phyloP scores from a whole-genome alignment of 1,139 yeast genomes.

The Torulaspora globosa region DNA sequence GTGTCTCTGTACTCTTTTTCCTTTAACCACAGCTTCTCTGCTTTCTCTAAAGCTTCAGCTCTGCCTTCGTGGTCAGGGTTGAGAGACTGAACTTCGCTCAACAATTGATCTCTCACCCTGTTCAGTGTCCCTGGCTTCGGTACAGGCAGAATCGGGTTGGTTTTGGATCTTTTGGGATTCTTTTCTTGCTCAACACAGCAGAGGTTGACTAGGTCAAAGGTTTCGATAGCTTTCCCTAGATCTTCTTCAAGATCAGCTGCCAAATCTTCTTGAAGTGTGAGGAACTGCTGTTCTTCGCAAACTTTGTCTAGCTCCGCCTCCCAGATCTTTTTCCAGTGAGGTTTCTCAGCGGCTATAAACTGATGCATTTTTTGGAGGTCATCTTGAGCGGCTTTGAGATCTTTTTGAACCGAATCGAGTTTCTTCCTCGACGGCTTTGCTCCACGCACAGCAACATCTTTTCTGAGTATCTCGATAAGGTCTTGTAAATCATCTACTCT shows the following conservation, averaged over 20 bases:
- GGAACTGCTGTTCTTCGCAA: conserved; percentile 89
- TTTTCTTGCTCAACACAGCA: conserved; percentile 75
- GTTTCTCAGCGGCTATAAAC: conserved; percentile 66
- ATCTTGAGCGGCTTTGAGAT: conserved; percentile 54
- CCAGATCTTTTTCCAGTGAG: conserved; percentile 90
- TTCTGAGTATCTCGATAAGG: conserved; percentile 79
- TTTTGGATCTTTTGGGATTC: conserved; percentile 39
- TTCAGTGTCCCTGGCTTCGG: conserved; percentile 68
- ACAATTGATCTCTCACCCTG: conserved; percentile 70
- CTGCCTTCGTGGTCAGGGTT: conserved; percentile 82
- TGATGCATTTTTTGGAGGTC: conserved; percentile 53
- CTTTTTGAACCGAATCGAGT: conserved; percentile 60
- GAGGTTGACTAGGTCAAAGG: conserved; percentile 73
- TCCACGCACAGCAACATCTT: conserved; percentile 91
- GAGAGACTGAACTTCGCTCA: conserved; percentile 72
- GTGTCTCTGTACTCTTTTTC: conserved; percentile 57
- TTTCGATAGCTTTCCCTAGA: conserved; percentile 71
- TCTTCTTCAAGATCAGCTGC: conserved; percentile 78
- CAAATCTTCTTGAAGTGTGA: conserved; percentile 83
- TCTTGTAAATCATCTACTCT: conserved; percentile 91
- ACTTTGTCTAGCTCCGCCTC: conserved; percentile 85
- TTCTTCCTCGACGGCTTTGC: conserved; percentile 78
- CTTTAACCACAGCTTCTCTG: conserved; percentile 73
- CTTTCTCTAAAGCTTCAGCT: conserved; percentile 80
- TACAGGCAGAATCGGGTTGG: conserved; percentile 44